These are phyloP conservation scores for Pichia sp. DNA, from an alignment of 1,139 yeast species.

Conservation along the genomic window DNA sequence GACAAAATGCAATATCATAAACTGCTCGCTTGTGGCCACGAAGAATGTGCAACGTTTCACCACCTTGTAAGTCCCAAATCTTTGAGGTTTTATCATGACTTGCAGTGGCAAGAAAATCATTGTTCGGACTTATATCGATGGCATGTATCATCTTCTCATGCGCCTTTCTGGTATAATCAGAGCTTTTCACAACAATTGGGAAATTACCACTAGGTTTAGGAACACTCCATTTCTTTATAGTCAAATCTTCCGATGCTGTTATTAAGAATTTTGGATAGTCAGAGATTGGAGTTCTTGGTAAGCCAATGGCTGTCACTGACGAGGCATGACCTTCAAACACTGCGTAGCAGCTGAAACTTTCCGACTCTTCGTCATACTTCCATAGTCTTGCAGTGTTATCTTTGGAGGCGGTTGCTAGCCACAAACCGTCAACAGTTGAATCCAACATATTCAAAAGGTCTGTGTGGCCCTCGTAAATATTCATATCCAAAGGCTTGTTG, in stretches of 20 bases:
- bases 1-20: conserved; percentile 85
- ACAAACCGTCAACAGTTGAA: conserved; percentile 68
- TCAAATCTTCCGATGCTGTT: conserved; percentile 85
- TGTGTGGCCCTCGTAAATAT: conserved; percentile 70
- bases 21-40: conserved; percentile 91
- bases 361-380: conserved; percentile 47
- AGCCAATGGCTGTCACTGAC: conserved; percentile 74
- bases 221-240: conserved; percentile 84
- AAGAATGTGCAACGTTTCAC: conserved; percentile 80
- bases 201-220: conserved; percentile 38
- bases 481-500: conserved; percentile 54
- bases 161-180: conserved; percentile 88
- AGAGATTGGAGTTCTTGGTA: conserved; percentile 55
- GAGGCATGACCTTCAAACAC: conserved; percentile 82
- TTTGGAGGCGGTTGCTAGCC: conserved; percentile 94
- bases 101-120: conserved; percentile 84
- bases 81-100: conserved; percentile 93
- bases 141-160: conserved; percentile 95
- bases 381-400: conserved; percentile 83
- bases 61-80: conserved; percentile 76
- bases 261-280: conserved; percentile 64
- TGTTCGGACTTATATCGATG: conserved; percentile 83
- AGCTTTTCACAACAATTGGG: conserved; percentile 39
- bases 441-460: conserved; percentile 83
- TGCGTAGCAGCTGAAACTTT: conserved; percentile 50